These are phyloP conservation scores for Diplogelasinospora grovesii DNA, from an alignment of 495 filamentous ascomycete genomes.

Conservation along the genomic window DNA sequence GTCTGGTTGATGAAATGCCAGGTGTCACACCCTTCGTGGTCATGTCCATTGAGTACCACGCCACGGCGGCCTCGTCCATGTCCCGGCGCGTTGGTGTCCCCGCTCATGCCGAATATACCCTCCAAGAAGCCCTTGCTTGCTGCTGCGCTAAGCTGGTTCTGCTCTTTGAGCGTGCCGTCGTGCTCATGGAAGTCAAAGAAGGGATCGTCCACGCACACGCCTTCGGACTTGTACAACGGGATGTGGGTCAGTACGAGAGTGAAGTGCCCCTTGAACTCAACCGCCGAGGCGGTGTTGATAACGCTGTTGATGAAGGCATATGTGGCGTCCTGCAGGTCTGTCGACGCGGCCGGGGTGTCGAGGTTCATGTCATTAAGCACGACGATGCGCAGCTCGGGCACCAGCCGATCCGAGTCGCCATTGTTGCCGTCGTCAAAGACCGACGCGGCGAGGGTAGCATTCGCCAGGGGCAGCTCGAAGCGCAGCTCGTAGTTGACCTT, in stretches of 20 bases:
- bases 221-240: conserved; percentile 75
- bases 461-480: conserved; percentile 52
- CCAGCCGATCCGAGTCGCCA: conserved; percentile 31
- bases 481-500: conserved; percentile 78
- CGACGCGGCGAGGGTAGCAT: conserved; percentile 24
- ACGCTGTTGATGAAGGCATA: conserved; percentile 72
- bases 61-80: conserved; percentile 54
- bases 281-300: conserved; percentile 58
- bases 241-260: conserved; percentile 89
- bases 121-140: conserved; percentile 64
- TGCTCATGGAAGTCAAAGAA: conserved; percentile 68
- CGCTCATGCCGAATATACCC: conserved; percentile 71
- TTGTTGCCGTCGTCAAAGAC: conserved; percentile 27
- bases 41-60: conserved; percentile 84
- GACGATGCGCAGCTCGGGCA: conserved; percentile 67
- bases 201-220: conserved; percentile 78
- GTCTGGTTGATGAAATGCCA: conserved; percentile 66
- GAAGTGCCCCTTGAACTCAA: conserved; percentile 58
- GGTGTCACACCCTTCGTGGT: conserved; percentile 88
- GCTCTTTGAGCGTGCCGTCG: conserved; percentile 70
- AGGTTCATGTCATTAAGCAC: conserved; percentile 89
- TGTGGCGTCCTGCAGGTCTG: conserved; percentile 58
- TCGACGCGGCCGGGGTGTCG: conserved; percentile 67
- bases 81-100: conserved; percentile 44
- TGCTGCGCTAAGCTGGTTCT: conserved; percentile 76